These are phyloP conservation scores for Pichia cephalocereana DNA, from an alignment of 805 yeast genomes.

Conservation along the genomic window DNA sequence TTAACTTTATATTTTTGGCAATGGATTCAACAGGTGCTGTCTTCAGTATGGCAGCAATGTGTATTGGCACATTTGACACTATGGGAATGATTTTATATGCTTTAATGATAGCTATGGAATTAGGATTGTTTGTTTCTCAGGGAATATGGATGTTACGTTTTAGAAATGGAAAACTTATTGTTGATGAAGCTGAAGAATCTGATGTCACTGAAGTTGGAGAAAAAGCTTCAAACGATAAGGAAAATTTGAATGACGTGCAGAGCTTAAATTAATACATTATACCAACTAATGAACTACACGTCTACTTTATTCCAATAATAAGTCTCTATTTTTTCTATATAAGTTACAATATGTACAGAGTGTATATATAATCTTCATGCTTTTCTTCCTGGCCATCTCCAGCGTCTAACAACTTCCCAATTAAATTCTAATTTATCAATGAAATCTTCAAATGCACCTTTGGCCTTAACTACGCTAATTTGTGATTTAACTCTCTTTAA, in stretches of 20 bases:
- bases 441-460: slow-evolving; percentile 18
- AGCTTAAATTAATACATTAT: too few species aligned
- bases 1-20: slow-evolving; percentile 68
- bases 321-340: background rate
- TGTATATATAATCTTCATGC: background rate
- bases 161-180: background rate
- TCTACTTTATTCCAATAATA: too few species aligned
- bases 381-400: slow-evolving; percentile 24
- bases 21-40: slow-evolving; percentile 77
- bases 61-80: slow-evolving; percentile 56
- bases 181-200: background rate
- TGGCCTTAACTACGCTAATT: slow-evolving; percentile 3
- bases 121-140: slow-evolving; percentile 70
- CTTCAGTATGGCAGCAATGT: slow-evolving; percentile 54
- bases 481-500: slow-evolving; percentile 11
- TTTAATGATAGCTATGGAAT: slow-evolving; percentile 64
- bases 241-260: too few species aligned
- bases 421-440: slow-evolving; percentile 17
- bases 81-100: slow-evolving; percentile 74
- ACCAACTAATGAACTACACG: too few species aligned
- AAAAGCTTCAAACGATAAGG: too few species aligned
- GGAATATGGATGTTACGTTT: slow-evolving; percentile 56
- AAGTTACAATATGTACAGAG: background rate
- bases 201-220: too few species aligned
- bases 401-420: slow-evolving; percentile 24